Conservation (phyloP, 2,329 filamentous ascomycete genomes). For the Helminthosporium solani region DNA sequence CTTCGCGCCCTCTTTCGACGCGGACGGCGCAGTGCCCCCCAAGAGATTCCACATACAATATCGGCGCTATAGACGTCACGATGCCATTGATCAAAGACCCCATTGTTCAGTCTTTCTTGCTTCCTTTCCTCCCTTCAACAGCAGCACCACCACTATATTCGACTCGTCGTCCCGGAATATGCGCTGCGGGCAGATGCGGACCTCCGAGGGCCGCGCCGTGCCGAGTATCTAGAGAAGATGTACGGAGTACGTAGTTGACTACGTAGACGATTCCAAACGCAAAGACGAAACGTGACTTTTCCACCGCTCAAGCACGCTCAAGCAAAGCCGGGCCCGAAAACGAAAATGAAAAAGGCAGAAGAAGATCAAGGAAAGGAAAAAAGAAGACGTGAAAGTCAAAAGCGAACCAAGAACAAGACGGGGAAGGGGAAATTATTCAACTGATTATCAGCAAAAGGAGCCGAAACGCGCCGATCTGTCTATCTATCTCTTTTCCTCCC, state of each 20-base stretch:
- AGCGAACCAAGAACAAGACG: background rate
- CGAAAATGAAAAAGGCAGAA: background rate
- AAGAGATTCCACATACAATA: conserved; percentile 31
- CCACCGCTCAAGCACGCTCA: background rate
- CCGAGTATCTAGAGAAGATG: too few species aligned
- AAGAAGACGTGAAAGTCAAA: too few species aligned
- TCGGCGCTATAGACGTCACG: conserved; percentile 40
- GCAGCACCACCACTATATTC: too few species aligned
- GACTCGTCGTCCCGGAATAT: background rate
- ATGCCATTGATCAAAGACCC: conserved; percentile 33
- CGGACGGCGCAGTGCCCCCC: background rate
- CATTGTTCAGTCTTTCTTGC: background rate
- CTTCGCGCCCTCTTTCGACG: background rate
- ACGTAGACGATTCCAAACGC: too few species aligned
- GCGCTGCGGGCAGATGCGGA: conserved; percentile 4
- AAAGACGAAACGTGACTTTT: too few species aligned
- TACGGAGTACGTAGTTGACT: background rate
- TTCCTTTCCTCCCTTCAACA: too few species aligned
- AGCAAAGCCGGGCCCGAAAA: background rate
- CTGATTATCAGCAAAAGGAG: conserved; percentile 3
- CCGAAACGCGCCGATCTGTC: conserved; percentile 4
- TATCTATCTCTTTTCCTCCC: too few species aligned
- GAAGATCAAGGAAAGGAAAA: too few species aligned
- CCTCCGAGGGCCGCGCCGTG: conserved; percentile 1
- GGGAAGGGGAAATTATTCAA: background rate